Evolutionary conservation across 352 stramenopile species (phyloP).

Genomic region (Pythium aristosporum): DNA sequence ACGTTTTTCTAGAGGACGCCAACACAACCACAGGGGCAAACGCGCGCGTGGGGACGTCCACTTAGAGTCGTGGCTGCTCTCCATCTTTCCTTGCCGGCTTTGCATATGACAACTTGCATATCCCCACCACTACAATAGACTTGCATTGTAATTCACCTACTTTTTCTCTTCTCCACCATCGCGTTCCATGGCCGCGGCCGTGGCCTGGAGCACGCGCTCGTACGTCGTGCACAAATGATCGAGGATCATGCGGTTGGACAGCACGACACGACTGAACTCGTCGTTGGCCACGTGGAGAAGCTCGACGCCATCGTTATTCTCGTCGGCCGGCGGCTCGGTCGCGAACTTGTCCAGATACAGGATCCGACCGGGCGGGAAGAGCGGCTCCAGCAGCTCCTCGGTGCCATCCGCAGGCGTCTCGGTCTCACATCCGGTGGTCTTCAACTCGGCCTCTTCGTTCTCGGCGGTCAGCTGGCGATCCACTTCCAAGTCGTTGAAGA

Average conservation of each 20-base stretch:
- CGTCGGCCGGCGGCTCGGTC: neutral
- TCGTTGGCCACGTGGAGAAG: conserved; percentile 64
- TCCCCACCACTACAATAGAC: conserved; percentile 8
- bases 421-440: neutral
- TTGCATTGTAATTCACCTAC: conserved; percentile 8
- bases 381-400: conserved; percentile 45
- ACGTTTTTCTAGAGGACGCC: conserved; percentile 15
- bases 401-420: neutral
- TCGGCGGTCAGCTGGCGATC: neutral
- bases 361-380: conserved; percentile 71
- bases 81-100: neutral
- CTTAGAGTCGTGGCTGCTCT: neutral
- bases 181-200: conserved; percentile 3
- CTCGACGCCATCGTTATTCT: conserved; percentile 34
- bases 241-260: conserved; percentile 83
- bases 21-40: neutral
- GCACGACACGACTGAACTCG: conserved; percentile 68
- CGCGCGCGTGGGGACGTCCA: neutral
- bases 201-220: conserved; percentile 49
- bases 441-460: neutral
- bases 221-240: conserved; percentile 87
- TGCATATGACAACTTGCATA: conserved; percentile 3
- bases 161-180: neutral
- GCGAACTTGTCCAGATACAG: conserved; percentile 55
- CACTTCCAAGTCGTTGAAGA: neutral